Base-by-base conservation (phyloP, 371 early-diverging fungal species). In the Saksenaea vasiformis region DNA sequence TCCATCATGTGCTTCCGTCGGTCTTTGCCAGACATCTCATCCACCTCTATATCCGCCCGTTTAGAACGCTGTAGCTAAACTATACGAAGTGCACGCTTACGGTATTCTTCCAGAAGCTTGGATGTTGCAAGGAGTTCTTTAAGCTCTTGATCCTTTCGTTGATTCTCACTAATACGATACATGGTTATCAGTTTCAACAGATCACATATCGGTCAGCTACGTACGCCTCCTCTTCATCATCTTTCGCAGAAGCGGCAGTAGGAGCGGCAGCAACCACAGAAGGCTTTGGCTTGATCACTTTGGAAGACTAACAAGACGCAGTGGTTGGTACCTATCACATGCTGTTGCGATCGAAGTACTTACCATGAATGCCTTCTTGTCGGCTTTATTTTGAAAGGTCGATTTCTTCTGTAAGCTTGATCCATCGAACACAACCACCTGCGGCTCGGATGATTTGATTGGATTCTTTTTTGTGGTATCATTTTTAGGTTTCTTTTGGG, bases 21-120 rank as follows among this genome's bases (percentile, higher is more conserved):
- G 64, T 81, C 82, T 34, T 70, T 81, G n/a, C 77, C 72, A 1
- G 75, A 61, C 82, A 81, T 81, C 39, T 81, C 79, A 17, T 81
- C 82, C 64, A 70, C 57, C 61, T 78, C 80, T 77, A 63, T 77
- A 63, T 37, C 39, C 24, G 15, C 7, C 7, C 31, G 7, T 35
- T 27, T 11, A 28, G 39, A 17, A 17, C 4, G 3, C 34, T 5
- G n/a, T 19, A 1, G 36, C 3, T 36, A 15, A 36, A 15, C 11
- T 0, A 8, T 3, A 11, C 9, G 34, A 47, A 15, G 7, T 1
- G 15, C 3, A 62, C 13, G 55, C 62, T 59, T 68, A 75, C 76
- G 71, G 19, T 77, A 69, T 55, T 81, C 82, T 60, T 81, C 82
- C 14, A 81, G 65, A 8, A 81, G 58, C 47, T 74, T 69, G 0